A percentile compares a stretch with the other conserved stretches of the same genome.
phyloP scores from a whole-genome alignment of 2,329 filamentous ascomycete species.

The Penicillium sp. region DNA sequence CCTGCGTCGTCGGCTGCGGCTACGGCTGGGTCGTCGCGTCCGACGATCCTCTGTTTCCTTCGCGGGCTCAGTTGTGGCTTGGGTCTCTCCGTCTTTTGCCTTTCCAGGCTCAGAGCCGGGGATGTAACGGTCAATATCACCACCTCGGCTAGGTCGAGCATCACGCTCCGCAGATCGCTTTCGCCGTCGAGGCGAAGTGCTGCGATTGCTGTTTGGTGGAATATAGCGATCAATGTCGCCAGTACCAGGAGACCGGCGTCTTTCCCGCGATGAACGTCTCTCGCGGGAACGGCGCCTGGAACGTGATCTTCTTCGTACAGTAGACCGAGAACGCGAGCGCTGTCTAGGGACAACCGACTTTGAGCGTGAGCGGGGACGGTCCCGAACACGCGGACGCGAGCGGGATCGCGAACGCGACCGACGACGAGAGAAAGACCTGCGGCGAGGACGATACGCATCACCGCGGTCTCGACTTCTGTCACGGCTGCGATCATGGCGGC shows the following conservation, averaged over 20 bases:
- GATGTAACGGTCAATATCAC: constrained; percentile 47
- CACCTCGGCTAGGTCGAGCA: constrained; percentile 29
- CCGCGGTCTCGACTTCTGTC: constrained; percentile 21
- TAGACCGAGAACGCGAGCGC: constrained; percentile 20
- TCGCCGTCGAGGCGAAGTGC: constrained; percentile 41
- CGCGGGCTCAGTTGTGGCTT: constrained; percentile 7
- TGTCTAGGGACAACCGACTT: constrained; percentile 21
- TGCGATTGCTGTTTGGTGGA: constrained; percentile 40
- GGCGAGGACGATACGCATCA: constrained; percentile 27
- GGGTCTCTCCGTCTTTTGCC: constrained; percentile 9
- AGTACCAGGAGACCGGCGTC: constrained; percentile 30
- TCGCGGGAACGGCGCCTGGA: constrained; percentile 33
- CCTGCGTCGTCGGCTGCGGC: constrained; percentile 21
- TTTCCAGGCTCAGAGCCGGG: constrained; percentile 34
- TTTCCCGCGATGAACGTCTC: constrained; percentile 25
- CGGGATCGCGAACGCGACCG: constrained; percentile 17
- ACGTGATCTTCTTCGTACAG: constrained; percentile 28
- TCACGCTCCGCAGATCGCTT: constrained; percentile 37
- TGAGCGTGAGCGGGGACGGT: constrained; percentile 16
- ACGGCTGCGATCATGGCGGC: constrained; percentile 21
- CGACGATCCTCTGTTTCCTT: constrained; percentile 25
- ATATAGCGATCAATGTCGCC: constrained; percentile 47
- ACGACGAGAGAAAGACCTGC: constrained; percentile 13
- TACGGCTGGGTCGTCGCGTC: constrained; percentile 20
- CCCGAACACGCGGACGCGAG: constrained; percentile 11